Evolutionary conservation across 371 early-diverging fungal species (phyloP), one percentile per base, ranked within the genome.

Genomic region (Mortierella sp.): DNA sequence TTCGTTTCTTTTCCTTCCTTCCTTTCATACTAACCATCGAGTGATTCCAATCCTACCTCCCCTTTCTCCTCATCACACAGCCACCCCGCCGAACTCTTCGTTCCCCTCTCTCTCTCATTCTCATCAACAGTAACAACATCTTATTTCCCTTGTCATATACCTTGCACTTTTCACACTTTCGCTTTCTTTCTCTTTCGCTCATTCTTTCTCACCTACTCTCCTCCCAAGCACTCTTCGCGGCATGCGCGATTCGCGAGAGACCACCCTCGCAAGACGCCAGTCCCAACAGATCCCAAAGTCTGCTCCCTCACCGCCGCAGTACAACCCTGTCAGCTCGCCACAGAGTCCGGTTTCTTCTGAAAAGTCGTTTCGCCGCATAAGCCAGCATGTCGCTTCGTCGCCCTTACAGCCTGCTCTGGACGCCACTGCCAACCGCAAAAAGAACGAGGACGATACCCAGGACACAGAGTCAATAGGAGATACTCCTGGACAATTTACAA

Each of bases 211-310:
- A 24, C 48, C 71, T 48, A 13, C 48, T 71, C 46, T 71, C 46
- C 44, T 53, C 11, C 40, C 44, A 69, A 43, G 50, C 2, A 53
- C 9, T 43, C 59, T 43, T 77, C 48, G 43, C 11, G n/a, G 53
- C 59, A 82, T 79, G 76, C 82, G 79, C 46, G 79, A 82, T 50
- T 53, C 64, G 40, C 55, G 82, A 61, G 82, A 77, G 46, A 80
- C 79, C 24, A 72, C 71, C 21, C 79, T 82, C 13, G 79, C 83
- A 48, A 71, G 83, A 24, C 76, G 83, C 40, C 61, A 76, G 40
- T 82, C 82, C 46, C 78, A 75, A 69, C 79, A 77, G 34, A 59
- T 69, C 46, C 64, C 75, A 77, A 82, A 82, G 31, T 48, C 82
- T 50, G 54, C 75, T 5, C 59, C 73, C 24, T 43, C 77, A 9